These are phyloP conservation scores for Mortierella polycephala DNA, from an alignment of 371 early-diverging fungal species.

Conservation along the genomic window DNA sequence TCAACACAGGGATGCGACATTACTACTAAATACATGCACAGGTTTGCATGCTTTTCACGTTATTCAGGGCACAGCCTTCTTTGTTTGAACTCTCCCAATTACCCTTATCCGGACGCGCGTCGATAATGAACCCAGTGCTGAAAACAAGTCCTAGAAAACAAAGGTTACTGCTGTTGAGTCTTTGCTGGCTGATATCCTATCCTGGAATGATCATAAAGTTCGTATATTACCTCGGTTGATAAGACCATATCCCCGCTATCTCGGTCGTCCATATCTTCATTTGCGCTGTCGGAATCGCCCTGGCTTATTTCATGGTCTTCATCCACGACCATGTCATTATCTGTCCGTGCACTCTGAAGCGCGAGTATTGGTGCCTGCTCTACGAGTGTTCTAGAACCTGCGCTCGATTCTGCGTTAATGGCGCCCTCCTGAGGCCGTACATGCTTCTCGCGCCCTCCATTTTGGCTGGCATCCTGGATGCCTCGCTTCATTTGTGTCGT, in stretches of 20 bases:
- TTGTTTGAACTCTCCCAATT: not conserved
- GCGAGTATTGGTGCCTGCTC: constrained; percentile 13
- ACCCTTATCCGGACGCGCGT: constrained; percentile 22
- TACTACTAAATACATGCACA: too few species aligned
- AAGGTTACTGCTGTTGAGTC: not conserved
- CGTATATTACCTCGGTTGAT: not conserved
- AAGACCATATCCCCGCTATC: too few species aligned
- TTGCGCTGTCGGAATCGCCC: constrained; percentile 1
- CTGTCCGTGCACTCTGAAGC: constrained; percentile 3
- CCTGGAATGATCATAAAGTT: not conserved
- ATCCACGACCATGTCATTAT: constrained; percentile 8
- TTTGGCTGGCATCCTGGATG: constrained; percentile 16
- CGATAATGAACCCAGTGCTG: constrained; percentile 2
- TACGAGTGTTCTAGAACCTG: constrained; percentile 21
- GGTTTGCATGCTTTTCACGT: too few species aligned
- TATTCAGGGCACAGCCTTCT: not conserved
- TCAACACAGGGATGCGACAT: too few species aligned
- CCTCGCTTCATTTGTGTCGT: constrained; percentile 26
- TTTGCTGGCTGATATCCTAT: not conserved
- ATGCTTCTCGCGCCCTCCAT: constrained; percentile 18
- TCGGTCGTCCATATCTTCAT: not conserved
- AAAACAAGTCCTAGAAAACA: constrained; percentile 6
- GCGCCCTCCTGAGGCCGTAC: constrained; percentile 6
- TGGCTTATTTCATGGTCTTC: constrained; percentile 3
- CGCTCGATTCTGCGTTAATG: too few species aligned